Base-by-base conservation (phyloP, 768 basidiomycete genomes). In the Rhizopogon vinicolor region DNA sequence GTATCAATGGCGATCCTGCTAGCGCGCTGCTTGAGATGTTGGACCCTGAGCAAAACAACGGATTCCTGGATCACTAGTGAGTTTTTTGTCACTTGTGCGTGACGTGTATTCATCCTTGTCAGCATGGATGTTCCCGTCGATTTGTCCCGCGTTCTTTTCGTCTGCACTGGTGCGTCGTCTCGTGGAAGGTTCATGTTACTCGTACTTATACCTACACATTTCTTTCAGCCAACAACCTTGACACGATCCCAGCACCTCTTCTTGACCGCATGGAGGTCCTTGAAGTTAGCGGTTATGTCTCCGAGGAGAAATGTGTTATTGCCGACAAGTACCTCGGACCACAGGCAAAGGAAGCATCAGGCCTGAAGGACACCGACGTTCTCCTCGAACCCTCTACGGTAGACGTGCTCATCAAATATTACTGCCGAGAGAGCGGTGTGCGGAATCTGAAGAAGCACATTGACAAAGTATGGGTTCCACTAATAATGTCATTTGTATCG, bases 91-190 rank as follows among this genome's bases (percentile, higher is more conserved):
- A 37, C 9, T 37, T 8, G 14, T 19, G 13, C 35, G 16, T 5
- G 22, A 6, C 14, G 9, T 25, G 37, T 22, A 22, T 16, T 35
- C 5, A 48, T 35, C 4, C 13, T 48, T 48, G 7, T 48, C 8
- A 94, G 93, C 72, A 92, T 98, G 85, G 94, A 98, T 65, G 91
- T 98, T 12, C 94, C 94, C 7, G 91, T 98, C 51, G 96, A 99
- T 66, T 81, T 99, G 18, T 98, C 95, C 0, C 85, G 92, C 41
- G 93, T 98, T 29, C 82, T 99, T 3, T 99, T 99, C 69, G 95
- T 99, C 53, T 99, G 97, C 75, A 99, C 96, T 3, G 81, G 80
- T 76, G 65, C 62, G 69, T 59, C 42, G 9, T 55, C 60, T 13
- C 31, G 51, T 40, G 56, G 57, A 28, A 61, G 14, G 9, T 16